Evolutionary conservation across 257 asterid species (phyloP).

Genomic region (Catharanthus roseus): DNA sequence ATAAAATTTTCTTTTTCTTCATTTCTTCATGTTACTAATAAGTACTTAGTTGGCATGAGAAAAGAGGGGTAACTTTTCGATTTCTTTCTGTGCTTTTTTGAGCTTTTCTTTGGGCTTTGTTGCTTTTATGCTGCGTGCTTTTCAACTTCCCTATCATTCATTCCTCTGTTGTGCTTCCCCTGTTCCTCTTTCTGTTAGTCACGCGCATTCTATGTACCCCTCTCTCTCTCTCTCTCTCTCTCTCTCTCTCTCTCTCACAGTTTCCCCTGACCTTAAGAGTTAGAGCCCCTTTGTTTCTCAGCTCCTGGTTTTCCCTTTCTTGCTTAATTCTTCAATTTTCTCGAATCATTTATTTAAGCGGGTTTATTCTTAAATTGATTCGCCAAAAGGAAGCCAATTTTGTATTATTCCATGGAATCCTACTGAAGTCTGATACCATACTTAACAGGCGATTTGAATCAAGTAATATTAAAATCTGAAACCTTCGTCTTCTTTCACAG

Average conservation of each 20-base stretch:
- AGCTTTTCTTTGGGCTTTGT: constrained; percentile 2
- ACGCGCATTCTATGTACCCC: constrained; percentile 6
- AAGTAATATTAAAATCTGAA: too few relatives aligned
- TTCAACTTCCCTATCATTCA: too few relatives aligned
- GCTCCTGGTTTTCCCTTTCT: background rate
- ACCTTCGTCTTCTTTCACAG: background rate
- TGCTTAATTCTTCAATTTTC: constrained; percentile 1
- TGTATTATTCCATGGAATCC: background rate
- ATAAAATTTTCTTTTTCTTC: background rate
- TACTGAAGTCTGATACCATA: too few relatives aligned
- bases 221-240: constrained; percentile 1
- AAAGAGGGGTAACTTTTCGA: constrained; percentile 11
- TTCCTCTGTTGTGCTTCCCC: constrained; percentile 21
- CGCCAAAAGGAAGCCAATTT: too few relatives aligned
- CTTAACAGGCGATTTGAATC: too few relatives aligned
- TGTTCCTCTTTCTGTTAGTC: background rate
- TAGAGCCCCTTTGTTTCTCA: background rate
- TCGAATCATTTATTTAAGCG: background rate
- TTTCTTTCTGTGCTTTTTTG: background rate
- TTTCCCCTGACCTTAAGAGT: too few relatives aligned
- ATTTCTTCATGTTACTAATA: constrained; percentile 1
- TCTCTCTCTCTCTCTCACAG: background rate
- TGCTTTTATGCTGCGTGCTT: constrained; percentile 8
- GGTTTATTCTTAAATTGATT: background rate
- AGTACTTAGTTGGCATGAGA: background rate